Base-by-base conservation (phyloP, 208 protist genomes). In the Borovskyia barvae region DNA sequence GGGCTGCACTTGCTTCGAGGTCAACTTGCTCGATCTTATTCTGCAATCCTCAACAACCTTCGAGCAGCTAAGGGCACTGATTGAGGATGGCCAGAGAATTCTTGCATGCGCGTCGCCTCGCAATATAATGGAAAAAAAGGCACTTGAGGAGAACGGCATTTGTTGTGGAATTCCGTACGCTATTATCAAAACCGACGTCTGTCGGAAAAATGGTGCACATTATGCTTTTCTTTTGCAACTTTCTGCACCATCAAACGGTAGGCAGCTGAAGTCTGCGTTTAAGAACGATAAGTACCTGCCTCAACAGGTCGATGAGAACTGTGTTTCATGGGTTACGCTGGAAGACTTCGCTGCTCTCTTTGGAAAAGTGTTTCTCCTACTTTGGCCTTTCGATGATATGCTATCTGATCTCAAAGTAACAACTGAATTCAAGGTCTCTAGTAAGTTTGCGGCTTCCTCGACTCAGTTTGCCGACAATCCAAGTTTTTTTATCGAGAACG, bases 321-420 rank as follows among this genome's bases (percentile, higher is more conserved):
- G 62, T n/a, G 72, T 87, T 72, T 75, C 71, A 32, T 87, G 84
- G 80, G 68, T 87, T 48, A 62, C 63, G 22, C 70, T 91, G n/a
- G 72, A 84, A 15, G 45, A 91, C 59, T 87, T 70, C 58, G 45
- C 74, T 24, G 77, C 69, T 19, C 35, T 74, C 19, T 87, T 91
- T 60, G 72, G 78, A 9, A 47, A 50, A 39, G 51, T 45, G 0
- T 81, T 72, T 45, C 40, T 82, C 32, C 42, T 87, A 22, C 62
- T 79, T 37, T 91, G 84, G 84, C 70, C 84, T 20, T 75, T 72
- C 32, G 60, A 72, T 32, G 84, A 91, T 56, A 69, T 72, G 20
- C 30, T 71, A 17, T 69, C 24, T 2, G 53, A 64, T 50, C 54
- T 69, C 25, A 80, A 82, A 50, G 50, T 26, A 14, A 77, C 64